Evolutionary conservation across 345 rosid species (phyloP), one percentile per base, ranked within the genome.

Genomic region (Ricinus communis): DNA sequence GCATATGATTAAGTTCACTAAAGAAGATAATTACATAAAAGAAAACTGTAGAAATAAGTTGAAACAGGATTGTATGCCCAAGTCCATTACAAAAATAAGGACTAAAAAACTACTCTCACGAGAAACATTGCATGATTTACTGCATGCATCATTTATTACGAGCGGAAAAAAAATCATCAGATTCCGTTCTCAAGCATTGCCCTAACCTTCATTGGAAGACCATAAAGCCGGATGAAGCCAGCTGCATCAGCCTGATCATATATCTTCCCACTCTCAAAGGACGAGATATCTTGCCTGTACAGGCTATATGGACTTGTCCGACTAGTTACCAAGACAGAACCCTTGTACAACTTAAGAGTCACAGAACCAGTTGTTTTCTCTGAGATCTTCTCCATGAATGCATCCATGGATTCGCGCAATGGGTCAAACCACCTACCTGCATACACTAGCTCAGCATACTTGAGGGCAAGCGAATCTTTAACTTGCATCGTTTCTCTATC

Each of bases 351-450:
- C 81, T 93, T 91, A 58, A 93, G 82, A 21, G 79, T 85, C 54
- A 89, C 96, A 0, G 89, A 88, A 12, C 97, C 97, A 0, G 90
- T 90, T 2, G 96, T 95, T 27, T 79, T 92, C 82, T 82, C 85
- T 0, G 90, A 87, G 60, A 95, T 81, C 74, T 86, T 89, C 87
- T 87, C 88, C 99, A 92, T 90, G 81, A 87, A 91, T 2, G 96
- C 89, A 61, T 91, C 95, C 84, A 90, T 77, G 21, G 97, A 85
- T 71, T 90, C 97, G 1, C 89, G 87, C 8, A 91, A 84, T 0
- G 96, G 96, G 58, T 92, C 97, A 25, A 92, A 95, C 99, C 99
- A 94, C 75, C 91, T 87, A 54, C 98, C 98, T 1, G 98, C 97
- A 21, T 94, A 94, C 19, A 95, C 97, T 28, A 95, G 69, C 81